phyloP scores from a whole-genome alignment of 192 early-diverging fungal genomes.

The Phycomyces blakesleeanus region DNA sequence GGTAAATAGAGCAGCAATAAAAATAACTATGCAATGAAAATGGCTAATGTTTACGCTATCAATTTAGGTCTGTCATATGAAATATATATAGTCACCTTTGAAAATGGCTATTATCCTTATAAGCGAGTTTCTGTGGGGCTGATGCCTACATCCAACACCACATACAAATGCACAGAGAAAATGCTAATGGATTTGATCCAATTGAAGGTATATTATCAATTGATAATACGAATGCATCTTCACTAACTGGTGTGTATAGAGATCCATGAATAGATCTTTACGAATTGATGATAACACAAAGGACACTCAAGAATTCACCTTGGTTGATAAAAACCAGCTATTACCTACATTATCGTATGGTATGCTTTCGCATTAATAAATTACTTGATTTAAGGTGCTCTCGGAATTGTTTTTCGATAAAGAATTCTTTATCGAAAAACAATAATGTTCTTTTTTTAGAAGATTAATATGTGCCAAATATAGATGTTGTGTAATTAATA shows the following conservation, averaged over 20 bases:
- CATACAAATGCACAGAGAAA: conserved; percentile 10
- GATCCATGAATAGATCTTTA: conserved; percentile 11
- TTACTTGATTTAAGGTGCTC: too few relatives aligned
- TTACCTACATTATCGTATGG: not conserved
- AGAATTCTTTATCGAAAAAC: too few relatives aligned
- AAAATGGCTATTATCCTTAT: conserved; percentile 13
- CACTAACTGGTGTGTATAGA: conserved; percentile 7
- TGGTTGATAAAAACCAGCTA: not conserved
- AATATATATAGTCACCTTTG: conserved; percentile 6
- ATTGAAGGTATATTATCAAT: not conserved
- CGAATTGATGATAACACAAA: not conserved
- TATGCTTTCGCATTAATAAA: not conserved
- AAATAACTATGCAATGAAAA: not conserved
- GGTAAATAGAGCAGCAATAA: conserved; percentile 5
- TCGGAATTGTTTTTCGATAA: too few relatives aligned
- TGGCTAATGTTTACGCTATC: conserved; percentile 3
- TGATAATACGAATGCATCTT: not conserved
- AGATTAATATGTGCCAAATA: too few relatives aligned
- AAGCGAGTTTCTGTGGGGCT: conserved; percentile 13
- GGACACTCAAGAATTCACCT: not conserved
- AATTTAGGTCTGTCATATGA: conserved; percentile 9
- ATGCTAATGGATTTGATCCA: conserved; percentile 10
- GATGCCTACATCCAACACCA: conserved; percentile 3
- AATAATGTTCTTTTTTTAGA: too few relatives aligned
- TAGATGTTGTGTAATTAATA: too few relatives aligned